Base-by-base conservation (phyloP, 1,284 basidiomycete genomes). In the Ceratorhiza oryzae-sativae region DNA sequence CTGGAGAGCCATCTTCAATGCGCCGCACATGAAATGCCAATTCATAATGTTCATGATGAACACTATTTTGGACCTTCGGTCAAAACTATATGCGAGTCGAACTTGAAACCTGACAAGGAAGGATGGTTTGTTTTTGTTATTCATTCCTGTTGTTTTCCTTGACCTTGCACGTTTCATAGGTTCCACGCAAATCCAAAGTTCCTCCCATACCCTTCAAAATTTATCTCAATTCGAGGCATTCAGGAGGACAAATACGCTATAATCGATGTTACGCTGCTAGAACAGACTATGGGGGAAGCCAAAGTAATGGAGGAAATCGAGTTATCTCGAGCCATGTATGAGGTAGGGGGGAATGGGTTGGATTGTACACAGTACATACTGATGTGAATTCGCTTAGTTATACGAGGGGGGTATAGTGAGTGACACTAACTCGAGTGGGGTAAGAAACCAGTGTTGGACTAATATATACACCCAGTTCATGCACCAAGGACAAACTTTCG, bases 1-100 rank as follows among this genome's bases (percentile, higher is more conserved):
- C 81, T 95, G 0, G 94, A 95, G 82, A 89, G 88, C 0, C 94
- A 96, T 78, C 80, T 97, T 6, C 94, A 95, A 79, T 97, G 95
- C 77, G 95, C 94, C 3, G 92, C 88, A 0, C 84, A 90, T 72
- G 94, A 97, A 80, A 91, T 97, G 87, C 94, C 94, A 0, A 77
- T 96, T 41, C 87, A 86, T 13, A 75, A 80, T 0, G 60, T 61
- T 36, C 87, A 87, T 25, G 94, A 97, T 75, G 81, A 83, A 53
- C 77, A 79, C 30, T 97, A 90, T 80, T 97, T 96, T 78, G 94
- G 93, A 5, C 83, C 83, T 36, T 78, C 80, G 72, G 86, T 85
- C 78, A 83, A 81, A 49, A 84, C 84, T 73, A 79, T 88, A 65
- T 93, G 86, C 78, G 86, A 86, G 73, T 81, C 80, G 32, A 83